phyloP scores from a whole-genome alignment of 2,329 filamentous ascomycete species.

The Xylaria sp. region DNA sequence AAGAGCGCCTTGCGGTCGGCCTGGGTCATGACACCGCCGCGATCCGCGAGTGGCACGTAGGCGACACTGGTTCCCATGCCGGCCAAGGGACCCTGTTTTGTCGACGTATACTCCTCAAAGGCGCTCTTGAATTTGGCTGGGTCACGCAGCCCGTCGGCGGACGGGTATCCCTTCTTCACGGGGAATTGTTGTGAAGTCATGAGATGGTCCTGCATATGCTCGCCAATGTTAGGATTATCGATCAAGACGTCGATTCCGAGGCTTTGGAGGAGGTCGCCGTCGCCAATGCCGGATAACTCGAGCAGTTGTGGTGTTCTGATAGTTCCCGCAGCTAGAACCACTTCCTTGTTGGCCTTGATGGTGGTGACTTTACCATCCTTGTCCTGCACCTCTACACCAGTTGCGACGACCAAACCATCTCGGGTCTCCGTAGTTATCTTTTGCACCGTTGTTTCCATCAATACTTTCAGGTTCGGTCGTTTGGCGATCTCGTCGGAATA shows the following conservation, averaged over 20 bases:
- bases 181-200: constrained; percentile 47
- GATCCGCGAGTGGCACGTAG: constrained; percentile 44
- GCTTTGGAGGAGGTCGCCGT: constrained; percentile 45
- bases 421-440: constrained; percentile 40
- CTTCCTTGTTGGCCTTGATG: constrained; percentile 39
- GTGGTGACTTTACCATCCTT: constrained; percentile 32
- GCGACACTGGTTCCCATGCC: constrained; percentile 48
- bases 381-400: constrained; percentile 41
- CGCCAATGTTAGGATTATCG: constrained; percentile 52
- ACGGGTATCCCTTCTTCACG: constrained; percentile 47
- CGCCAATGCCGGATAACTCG: constrained; percentile 46
- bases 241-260: constrained; percentile 39
- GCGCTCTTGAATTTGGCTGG: constrained; percentile 41
- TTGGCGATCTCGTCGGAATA: constrained; percentile 42
- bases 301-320: constrained; percentile 46
- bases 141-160: constrained; percentile 45
- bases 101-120: constrained; percentile 45
- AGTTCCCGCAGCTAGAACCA: constrained; percentile 50
- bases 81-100: constrained; percentile 43
- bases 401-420: constrained; percentile 38
- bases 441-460: constrained; percentile 43
- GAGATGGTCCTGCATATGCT: constrained; percentile 53
- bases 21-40: constrained; percentile 34
- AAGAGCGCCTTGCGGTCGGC: constrained; percentile 38
- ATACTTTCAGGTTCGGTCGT: constrained; percentile 43